Evolutionary conservation across 352 stramenopile genomes (phyloP), one percentile per base, ranked within the genome.

Genomic region (Elongisporangium undulatum): DNA sequence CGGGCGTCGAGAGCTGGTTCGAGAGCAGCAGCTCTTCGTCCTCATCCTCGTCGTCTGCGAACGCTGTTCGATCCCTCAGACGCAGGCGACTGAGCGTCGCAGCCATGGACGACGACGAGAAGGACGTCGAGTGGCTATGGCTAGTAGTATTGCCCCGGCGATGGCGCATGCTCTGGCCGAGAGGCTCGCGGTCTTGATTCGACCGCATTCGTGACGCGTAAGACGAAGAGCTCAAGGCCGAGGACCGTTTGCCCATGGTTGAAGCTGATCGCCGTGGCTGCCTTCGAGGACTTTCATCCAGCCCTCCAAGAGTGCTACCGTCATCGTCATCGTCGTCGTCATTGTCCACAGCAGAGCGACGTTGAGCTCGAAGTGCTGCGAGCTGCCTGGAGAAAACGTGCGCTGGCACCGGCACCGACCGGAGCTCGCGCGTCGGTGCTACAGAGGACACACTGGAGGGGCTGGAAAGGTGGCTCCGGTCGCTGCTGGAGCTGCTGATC

Each of bases 381-480:
- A 68, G 58, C 2, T 58, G 58, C 39, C 64, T 29, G 8, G 52
- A 58, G 23, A 68, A 68, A 22, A 68, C 21, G 21, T 53, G 49
- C 12, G 56, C 41, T n/a, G 58, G 52, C 2, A 68, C 26, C 13
- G 62, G 62, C 62, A 53, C 3, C 51, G 56, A 13, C 55, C 55
- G 15, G 52, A 62, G 13, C 51, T 56, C 19, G 55, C 39, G 7
- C 23, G 53, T 20, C 26, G 10, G 16, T 56, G 26, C 3, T 49
- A 26, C 7, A 23, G 45, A 17, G 4, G 29, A 19, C 12, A 49
- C 21, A 23, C 52, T 38, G 13, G 34, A 34, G 3, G 49, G 29
- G n/a, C 55, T 62, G 49, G 62, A 51, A 16, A 57, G 55, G 9
- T 58, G 55, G 38, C 55, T 66, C 41, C 62, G 61, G 7, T 29